These are phyloP conservation scores for Tulasnella sp. DNA, from an alignment of 768 basidiomycete genomes.

Conservation along the genomic window DNA sequence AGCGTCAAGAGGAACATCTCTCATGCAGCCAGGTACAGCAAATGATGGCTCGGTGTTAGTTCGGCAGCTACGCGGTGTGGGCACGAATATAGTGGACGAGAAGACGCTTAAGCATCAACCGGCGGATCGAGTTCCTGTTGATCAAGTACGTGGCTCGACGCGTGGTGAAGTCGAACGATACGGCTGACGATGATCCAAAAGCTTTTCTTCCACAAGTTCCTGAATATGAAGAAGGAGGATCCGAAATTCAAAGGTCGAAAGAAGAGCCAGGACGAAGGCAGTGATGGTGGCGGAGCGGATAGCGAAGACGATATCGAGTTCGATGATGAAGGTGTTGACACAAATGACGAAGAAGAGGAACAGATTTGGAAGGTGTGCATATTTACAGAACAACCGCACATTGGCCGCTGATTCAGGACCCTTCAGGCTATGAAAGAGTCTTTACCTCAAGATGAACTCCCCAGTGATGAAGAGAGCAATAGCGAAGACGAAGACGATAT, in stretches of 20 bases:
- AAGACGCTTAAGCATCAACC: slow-evolving; percentile 71
- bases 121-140: slow-evolving; percentile 76
- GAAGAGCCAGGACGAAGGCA: slow-evolving; percentile 38
- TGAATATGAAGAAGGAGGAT: slow-evolving; percentile 55
- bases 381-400: background rate
- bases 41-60: slow-evolving; percentile 59
- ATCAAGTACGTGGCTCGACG: slow-evolving; percentile 60
- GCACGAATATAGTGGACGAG: slow-evolving; percentile 68
- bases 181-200: slow-evolving; percentile 40
- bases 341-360: slow-evolving; percentile 51
- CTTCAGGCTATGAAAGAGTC: slow-evolving; percentile 84
- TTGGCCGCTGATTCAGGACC: background rate
- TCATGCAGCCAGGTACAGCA: slow-evolving; percentile 92
- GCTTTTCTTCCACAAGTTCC: slow-evolving; percentile 93
- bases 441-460: slow-evolving; percentile 54
- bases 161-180: background rate
- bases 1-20: slow-evolving; percentile 73
- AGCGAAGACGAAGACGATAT: slow-evolving; percentile 27
- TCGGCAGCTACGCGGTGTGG: slow-evolving; percentile 64
- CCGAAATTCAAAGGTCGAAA: slow-evolving; percentile 40
- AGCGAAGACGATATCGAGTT: slow-evolving; percentile 60
- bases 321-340: slow-evolving; percentile 42
- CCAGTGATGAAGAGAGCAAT: slow-evolving; percentile 50
- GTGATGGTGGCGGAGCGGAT: slow-evolving; percentile 36
- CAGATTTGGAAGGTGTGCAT: slow-evolving; percentile 85